Evolutionary conservation across 177 flowering plant species (phyloP), one percentile per base, ranked within the genome.

Genomic region (Vitis hybrid): DNA sequence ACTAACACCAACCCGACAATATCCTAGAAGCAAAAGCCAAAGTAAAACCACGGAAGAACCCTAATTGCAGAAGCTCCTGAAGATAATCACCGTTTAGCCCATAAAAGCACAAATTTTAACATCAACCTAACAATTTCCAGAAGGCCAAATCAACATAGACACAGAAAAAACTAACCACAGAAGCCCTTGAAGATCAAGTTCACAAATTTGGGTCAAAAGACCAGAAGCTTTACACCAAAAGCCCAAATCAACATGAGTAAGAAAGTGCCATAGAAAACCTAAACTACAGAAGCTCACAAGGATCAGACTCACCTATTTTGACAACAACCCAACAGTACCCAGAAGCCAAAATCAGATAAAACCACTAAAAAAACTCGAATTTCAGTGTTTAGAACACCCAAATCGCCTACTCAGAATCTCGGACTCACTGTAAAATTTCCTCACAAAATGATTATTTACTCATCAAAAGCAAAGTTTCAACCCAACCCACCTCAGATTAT

Each of bases 301-400:
- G 39, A 64, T 72, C 69, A 64, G 30, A 23, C 13, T 66, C 54
- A 51, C 65, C 52, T 34, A 59, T 3, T 59, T 11, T 17, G 65
- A 50, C 68, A 63, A 17, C 61, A 70, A 61, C 12, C 59, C 57
- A 65, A n/a, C 66, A 45, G 51, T 32, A 69, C 54, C 60, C 70
- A 61, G 66, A 71, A 55, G 60, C 60, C 63, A 51, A 65, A 72
- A 65, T 59, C 55, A 60, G 61, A 52, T 8, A 19, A 70, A n/a
- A 18, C 64, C 48, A 10, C 58, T 4, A 68, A 71, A 56, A 18
- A 18, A 30, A 32, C 11, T 39, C 48, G 7, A 10, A 18, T 1
- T 45, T 19, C 23, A 11, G 23, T 4, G 11, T 55, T 51, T 3
- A 64, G 4, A 64, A 19, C 50, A 7, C 48, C 26, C 64, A 62